Percentiles rank a stretch among this genome's conserved stretches.
These are phyloP conservation scores for Arabidopsis arenosa DNA, from an alignment of 345 rosid genomes.

Conservation along the genomic window DNA sequence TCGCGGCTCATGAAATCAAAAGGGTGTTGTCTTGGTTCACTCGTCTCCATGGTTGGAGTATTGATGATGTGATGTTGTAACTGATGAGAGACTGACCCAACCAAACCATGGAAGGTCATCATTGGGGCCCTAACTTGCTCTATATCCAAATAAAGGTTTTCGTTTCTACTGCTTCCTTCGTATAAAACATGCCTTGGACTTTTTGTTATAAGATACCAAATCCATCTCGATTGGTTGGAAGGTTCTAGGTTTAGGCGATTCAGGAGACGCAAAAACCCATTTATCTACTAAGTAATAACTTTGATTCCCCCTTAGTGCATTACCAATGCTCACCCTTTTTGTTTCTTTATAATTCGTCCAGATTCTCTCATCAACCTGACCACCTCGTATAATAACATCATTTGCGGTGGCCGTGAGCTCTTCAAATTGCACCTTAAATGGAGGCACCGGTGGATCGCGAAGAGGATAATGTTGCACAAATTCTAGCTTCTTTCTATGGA, in stretches of 20 bases:
- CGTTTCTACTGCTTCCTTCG: no score
- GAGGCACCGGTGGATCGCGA: background rate
- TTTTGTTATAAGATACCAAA: background rate
- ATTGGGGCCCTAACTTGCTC: background rate
- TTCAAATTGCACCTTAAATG: background rate
- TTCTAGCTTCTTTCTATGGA: background rate
- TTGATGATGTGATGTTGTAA: background rate
- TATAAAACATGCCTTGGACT: no score
- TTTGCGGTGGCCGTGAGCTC: background rate
- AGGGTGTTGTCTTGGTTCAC: background rate
- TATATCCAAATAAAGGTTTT: slow-evolving; percentile 2
- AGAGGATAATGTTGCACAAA: background rate
- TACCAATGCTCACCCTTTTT: no score
- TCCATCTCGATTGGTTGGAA: background rate
- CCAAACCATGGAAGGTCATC: background rate
- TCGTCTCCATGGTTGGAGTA: background rate
- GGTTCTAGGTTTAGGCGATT: background rate
- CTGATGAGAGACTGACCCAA: background rate
- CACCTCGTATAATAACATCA: background rate
- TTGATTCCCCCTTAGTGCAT: no score
- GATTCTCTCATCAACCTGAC: background rate
- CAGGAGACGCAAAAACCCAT: background rate
- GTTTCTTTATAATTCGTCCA: background rate
- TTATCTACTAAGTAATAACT: no score
- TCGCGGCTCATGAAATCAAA: slow-evolving; percentile 4